These are phyloP conservation scores for Malassezia slooffiae DNA, from an alignment of 1,284 basidiomycete species.

Conservation along the genomic window DNA sequence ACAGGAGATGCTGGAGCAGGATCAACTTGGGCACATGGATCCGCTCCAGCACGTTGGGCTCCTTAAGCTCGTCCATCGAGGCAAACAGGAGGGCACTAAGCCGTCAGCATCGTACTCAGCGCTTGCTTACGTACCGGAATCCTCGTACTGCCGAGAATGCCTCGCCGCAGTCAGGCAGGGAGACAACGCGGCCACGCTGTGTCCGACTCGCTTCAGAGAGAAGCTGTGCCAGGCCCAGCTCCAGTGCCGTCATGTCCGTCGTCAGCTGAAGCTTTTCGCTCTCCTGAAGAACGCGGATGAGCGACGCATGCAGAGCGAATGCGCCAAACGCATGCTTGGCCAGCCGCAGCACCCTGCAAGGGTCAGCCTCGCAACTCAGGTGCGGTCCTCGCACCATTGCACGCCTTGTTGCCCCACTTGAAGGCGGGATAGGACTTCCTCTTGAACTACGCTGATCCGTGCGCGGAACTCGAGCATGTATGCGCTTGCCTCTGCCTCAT, in stretches of 20 bases:
- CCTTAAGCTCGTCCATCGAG: background rate
- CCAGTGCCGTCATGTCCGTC: conserved; percentile 6
- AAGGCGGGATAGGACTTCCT: no score
- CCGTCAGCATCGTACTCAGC: no score
- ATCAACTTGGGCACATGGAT: background rate
- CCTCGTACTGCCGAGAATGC: background rate
- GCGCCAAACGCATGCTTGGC: background rate
- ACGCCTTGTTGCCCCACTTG: no score
- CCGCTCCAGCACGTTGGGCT: background rate
- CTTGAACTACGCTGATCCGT: no score
- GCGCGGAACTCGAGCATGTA: conserved; percentile 9
- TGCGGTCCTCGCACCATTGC: no score
- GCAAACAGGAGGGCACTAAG: conserved; percentile 2
- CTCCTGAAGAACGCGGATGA: background rate
- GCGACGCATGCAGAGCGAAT: conserved; percentile 1
- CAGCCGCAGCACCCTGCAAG: background rate
- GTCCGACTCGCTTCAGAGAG: background rate
- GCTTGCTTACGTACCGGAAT: no score
- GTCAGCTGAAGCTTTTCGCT: conserved; percentile 1
- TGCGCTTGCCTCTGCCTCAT: background rate
- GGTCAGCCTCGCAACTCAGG: no score
- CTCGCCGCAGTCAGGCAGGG: conserved; percentile 1
- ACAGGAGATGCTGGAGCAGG: conserved; percentile 1
- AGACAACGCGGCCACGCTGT: background rate
- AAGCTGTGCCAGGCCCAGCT: conserved; percentile 1